Conservation (phyloP, 441 rosid genomes). For the Mallotus japonicus region DNA sequence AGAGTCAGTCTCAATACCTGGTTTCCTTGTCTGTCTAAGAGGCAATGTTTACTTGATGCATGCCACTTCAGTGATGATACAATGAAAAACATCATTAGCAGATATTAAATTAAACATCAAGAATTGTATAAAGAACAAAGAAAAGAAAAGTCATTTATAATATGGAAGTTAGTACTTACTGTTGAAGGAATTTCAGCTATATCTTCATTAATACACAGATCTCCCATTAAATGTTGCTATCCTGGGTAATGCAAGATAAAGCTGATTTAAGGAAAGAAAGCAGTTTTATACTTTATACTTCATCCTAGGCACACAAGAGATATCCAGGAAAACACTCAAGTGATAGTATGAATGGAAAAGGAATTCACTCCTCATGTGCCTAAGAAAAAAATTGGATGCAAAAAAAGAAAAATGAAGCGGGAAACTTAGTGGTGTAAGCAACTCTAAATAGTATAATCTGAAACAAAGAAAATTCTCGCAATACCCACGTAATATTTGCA, state of each 20-base stretch:
- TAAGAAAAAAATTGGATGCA: not conserved
- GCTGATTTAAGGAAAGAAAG: conserved; percentile 2
- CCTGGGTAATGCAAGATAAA: conserved; percentile 20
- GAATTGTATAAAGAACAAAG: conserved; percentile 1
- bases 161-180: conserved; percentile 29
- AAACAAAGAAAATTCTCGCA: too few species aligned
- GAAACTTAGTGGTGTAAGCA: too few species aligned
- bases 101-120: not conserved
- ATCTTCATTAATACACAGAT: conserved; percentile 28
- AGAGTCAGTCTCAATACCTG: conserved; percentile 19
- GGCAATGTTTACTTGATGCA: conserved; percentile 22
- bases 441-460: too few species aligned
- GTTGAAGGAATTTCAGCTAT: conserved; percentile 24
- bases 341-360: not conserved
- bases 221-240: conserved; percentile 40
- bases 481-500: not conserved
- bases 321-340: not conserved
- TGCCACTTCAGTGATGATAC: conserved; percentile 9
- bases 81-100: conserved; percentile 5
- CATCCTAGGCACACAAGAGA: not conserved
- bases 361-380: not conserved
- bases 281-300: not conserved
- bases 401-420: too few species aligned
- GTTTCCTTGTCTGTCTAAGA: conserved; percentile 22
- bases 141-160: not conserved